Percentiles rank a stretch among this genome's conserved stretches.
These are phyloP conservation scores for Fagopyrum homotropicum DNA, from an alignment of 148 eudicot genomes.

Conservation along the genomic window DNA sequence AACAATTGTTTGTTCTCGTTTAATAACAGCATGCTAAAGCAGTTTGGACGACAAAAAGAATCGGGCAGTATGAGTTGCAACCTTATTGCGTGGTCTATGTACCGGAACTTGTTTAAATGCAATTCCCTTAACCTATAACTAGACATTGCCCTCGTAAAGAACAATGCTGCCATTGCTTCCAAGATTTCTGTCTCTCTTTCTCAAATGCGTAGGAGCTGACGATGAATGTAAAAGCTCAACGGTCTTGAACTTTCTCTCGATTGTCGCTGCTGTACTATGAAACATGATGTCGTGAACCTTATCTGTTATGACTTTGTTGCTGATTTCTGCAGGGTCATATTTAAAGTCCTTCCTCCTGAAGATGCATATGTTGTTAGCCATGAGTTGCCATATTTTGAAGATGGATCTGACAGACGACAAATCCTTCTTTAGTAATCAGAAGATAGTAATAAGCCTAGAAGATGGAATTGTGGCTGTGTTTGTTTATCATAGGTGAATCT, in stretches of 20 bases:
- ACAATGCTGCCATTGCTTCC: slow-evolving; percentile 69
- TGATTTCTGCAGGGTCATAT: neutral
- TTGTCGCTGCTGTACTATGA: neutral
- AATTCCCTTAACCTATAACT: slow-evolving; percentile 32
- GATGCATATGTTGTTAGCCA: neutral
- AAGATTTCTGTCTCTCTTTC: slow-evolving; percentile 65
- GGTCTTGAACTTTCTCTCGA: neutral
- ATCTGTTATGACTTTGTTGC: neutral
- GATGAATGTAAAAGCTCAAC: slow-evolving; percentile 21
- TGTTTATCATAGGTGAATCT: neutral
- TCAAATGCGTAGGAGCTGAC: slow-evolving; percentile 27
- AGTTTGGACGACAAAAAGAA: neutral
- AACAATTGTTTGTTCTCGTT: neutral
- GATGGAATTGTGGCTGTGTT: neutral
- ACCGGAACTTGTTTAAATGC: neutral
- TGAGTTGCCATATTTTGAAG: neutral
- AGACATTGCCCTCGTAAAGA: slow-evolving; percentile 88
- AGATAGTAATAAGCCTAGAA: neutral
- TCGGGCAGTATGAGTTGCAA: neutral
- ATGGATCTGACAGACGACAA: neutral
- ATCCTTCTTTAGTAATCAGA: neutral
- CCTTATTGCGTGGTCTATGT: neutral
- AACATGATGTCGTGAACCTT: neutral
- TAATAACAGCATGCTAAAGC: neutral
- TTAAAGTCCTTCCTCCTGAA: neutral